phyloP scores from a whole-genome alignment of 1,284 basidiomycete genomes.

The Pseudomicrostroma phylloplanum region DNA sequence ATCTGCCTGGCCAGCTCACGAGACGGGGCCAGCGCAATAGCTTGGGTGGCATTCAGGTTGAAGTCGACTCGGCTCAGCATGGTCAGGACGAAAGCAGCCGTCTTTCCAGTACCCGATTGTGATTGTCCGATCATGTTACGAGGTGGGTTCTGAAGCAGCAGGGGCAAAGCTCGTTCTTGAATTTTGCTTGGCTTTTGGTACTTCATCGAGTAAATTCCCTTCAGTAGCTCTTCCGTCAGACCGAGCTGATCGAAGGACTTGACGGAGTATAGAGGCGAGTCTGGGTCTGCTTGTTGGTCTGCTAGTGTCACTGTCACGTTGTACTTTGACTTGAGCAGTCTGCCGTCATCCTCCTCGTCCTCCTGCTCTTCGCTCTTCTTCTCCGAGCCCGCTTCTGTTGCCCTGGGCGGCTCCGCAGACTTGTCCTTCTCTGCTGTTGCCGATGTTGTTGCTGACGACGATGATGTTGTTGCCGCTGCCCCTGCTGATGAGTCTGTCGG shows the following conservation, averaged over 20 bases:
- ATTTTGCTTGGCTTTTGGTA: slow-evolving; percentile 99
- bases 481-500: slow-evolving; percentile 13
- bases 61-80: slow-evolving; percentile 95
- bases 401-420: background rate
- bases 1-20: slow-evolving; percentile 96
- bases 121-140: slow-evolving; percentile 99
- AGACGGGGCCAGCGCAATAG: slow-evolving; percentile 58
- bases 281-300: slow-evolving; percentile 91
- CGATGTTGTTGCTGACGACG: background rate
- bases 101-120: slow-evolving; percentile 98
- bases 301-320: slow-evolving; percentile 82
- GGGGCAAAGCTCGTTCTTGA: slow-evolving; percentile 90
- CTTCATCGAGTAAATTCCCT: slow-evolving; percentile 92
- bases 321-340: slow-evolving; percentile 37
- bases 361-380: too few relatives aligned
- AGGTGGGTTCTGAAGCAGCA: slow-evolving; percentile 86
- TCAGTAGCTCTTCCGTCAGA: slow-evolving; percentile 67
- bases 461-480: slow-evolving; percentile 10
- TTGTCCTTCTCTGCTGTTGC: slow-evolving; percentile 2
- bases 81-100: slow-evolving; percentile 92
- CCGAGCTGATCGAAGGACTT: slow-evolving; percentile 76
- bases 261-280: slow-evolving; percentile 86
- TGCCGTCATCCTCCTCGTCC: slow-evolving; percentile 5
- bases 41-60: slow-evolving; percentile 70
- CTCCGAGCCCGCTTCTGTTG: background rate